Percentiles rank a stretch among this genome's conserved stretches.
Evolutionary conservation across 225 moss, liverwort and hornwort species (phyloP).

Genomic region (Marchantia paleacea): DNA sequence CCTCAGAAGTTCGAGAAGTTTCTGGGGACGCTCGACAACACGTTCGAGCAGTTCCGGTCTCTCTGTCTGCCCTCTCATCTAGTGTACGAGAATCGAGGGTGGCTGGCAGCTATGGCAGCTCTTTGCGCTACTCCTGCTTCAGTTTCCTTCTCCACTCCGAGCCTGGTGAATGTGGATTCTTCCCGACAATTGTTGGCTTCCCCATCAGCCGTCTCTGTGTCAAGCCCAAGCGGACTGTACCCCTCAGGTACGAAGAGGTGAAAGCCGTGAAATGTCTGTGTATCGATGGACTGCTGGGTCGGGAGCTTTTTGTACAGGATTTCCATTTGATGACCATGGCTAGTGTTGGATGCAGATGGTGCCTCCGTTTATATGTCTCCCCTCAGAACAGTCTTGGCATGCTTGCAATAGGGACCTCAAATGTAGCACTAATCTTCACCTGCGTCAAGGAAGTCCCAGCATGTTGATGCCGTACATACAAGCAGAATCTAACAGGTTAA

Average conservation of each 20-base stretch:
- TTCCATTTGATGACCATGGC: neutral
- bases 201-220: neutral
- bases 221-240: slow-evolving; percentile 13
- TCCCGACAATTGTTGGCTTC: slow-evolving; percentile 12
- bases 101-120: slow-evolving; percentile 28
- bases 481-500: neutral
- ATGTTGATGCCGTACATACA: too few relatives aligned
- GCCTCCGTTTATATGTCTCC: neutral
- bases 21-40: too few relatives aligned
- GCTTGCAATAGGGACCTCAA: neutral
- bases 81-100: too few relatives aligned
- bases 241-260: slow-evolving; percentile 20
- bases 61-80: too few relatives aligned
- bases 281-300: neutral
- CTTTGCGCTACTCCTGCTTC: slow-evolving; percentile 15
- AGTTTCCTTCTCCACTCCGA: slow-evolving; percentile 18
- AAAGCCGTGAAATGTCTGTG: neutral
- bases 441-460: too few relatives aligned
- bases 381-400: neutral
- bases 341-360: neutral
- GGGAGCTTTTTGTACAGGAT: too few relatives aligned
- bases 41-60: too few relatives aligned
- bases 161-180: slow-evolving; percentile 16
- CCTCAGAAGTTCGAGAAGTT: too few relatives aligned
- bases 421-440: too few relatives aligned